Evolutionary conservation across 257 asterid species (phyloP), one percentile per base, ranked within the genome.

Genomic region (Ocimum tenuiflorum): DNA sequence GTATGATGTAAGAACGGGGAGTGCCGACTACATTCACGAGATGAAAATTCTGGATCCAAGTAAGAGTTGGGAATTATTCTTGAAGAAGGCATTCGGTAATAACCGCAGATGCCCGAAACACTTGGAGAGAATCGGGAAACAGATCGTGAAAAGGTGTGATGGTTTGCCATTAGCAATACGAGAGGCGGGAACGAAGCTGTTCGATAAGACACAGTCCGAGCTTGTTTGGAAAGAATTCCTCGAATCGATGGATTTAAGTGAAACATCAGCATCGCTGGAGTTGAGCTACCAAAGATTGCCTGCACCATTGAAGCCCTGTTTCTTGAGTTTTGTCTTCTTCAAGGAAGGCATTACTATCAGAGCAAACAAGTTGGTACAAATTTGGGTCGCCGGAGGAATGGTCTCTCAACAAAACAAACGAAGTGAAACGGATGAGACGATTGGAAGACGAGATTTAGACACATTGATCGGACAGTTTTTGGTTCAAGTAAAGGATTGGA

Each of bases 321-420:
- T 70, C 67, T 29, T 70, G 22, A 58, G 63, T 50, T 15, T 75
- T 0, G 48, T 50, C 54, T 63, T 70, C 60, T 63, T 75, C 22
- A 60, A 33, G 11, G 59, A 74, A 68, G 80, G 67, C 31, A 35
- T 39, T 10, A 45, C 43, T 12, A 75, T 75, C 23, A 51, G 36
- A 0, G 70, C 56, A 0, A 19, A 18, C 7, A 68, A 50, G 46
- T 51, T 78, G 56, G 24, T 53, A 38, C 53, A 48, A 1, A 4
- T 78, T 5, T 73, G 82, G 83, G 23, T 46, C 13, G 79, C 79
- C 4, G 56, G 66, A 35, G 79, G 79, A n/a, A 24, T 60, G 31
- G 1, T 39, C 6, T 6, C 35, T 2, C 35, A 9, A 12, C n/a
- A n/a, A n/a, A n/a, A n/a, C n/a, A n/a, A n/a, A n/a, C n/a, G n/a